These are phyloP conservation scores for Senna tora DNA, from an alignment of 306 rosid genomes.

Conservation along the genomic window DNA sequence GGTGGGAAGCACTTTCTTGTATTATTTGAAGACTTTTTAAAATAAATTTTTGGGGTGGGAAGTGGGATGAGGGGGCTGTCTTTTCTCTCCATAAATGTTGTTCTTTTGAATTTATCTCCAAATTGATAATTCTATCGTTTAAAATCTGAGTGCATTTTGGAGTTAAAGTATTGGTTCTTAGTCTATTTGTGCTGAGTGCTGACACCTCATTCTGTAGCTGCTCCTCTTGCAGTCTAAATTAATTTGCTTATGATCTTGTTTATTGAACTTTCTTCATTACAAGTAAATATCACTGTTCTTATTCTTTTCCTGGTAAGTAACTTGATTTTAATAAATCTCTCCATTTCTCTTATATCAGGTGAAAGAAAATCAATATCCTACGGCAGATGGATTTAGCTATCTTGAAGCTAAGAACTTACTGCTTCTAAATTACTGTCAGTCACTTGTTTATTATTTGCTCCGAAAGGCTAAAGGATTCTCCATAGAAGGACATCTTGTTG, in stretches of 20 bases:
- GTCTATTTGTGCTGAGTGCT: neutral
- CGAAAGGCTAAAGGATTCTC: conserved; percentile 76
- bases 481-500: conserved; percentile 74
- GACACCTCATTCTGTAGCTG: neutral
- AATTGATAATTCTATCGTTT: neutral
- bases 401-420: conserved; percentile 85
- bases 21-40: neutral
- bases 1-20: conserved; percentile 44
- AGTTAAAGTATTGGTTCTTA: neutral
- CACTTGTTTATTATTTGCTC: conserved; percentile 84
- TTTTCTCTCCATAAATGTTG: neutral
- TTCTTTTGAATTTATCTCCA: neutral
- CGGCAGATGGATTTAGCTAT: conserved; percentile 80
- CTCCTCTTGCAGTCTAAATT: neutral
- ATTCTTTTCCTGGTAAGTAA: neutral
- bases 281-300: conserved; percentile 10
- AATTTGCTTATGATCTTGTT: neutral
- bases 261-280: neutral
- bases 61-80: neutral
- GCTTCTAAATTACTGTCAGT: conserved; percentile 81
- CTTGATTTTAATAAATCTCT: conserved; percentile 9
- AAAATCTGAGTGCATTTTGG: neutral
- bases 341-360: conserved; percentile 49
- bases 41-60: too few species aligned
- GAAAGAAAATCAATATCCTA: conserved; percentile 63